Base-by-base conservation (phyloP, 2,329 filamentous ascomycete genomes). In the Colletotrichum magnum region DNA sequence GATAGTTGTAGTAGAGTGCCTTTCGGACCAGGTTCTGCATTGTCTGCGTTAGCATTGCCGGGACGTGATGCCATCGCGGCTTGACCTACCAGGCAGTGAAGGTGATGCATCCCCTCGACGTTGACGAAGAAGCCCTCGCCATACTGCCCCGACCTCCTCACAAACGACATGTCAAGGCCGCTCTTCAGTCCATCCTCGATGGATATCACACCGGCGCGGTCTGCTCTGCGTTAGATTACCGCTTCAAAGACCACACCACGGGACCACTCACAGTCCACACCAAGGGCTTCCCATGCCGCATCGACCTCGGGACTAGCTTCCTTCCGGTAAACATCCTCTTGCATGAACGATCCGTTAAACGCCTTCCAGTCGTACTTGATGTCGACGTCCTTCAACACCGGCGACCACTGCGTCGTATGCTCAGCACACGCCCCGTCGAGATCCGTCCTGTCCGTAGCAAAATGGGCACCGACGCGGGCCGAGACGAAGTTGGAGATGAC, bases 41-140 rank as follows among this genome's bases (percentile, higher is more conserved):
- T 57, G 15, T 47, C 4, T 24, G 2, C 16, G 16, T 36, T 36
- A 36, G 32, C 32, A 47, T 47, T 15, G 16, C 18, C 45, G 18
- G 18, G 16, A n/a, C 16, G 3, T 2, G 45, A 47, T 47, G 45
- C 16, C 16, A 18, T 47, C 45, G 26, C 1, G 9, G 7, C 2
- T 45, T 9, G 26, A 26, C 74, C 69, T 77, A 87, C 86, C 74
- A 91, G 73, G 71, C 89, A 91, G 74, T 90, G 87, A 15, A 89
- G 74, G 69, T 88, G 86, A 73, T 88, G 86, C 76, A 88, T 77
- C 6, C 86, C 86, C 74, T 88, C 86, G 1, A 89, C 82, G 48
- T 88, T 88, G n/a, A 86, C 87, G 3, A 86, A 79, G 75, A 84
- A 90, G 0, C 88, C 88, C 28, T 88, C 87, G 0, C 89, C 89